Evolutionary conservation across 1,284 basidiomycete species (phyloP), one percentile per base, ranked within the genome.

Genomic region (Cryptococcus jaspeensis): DNA sequence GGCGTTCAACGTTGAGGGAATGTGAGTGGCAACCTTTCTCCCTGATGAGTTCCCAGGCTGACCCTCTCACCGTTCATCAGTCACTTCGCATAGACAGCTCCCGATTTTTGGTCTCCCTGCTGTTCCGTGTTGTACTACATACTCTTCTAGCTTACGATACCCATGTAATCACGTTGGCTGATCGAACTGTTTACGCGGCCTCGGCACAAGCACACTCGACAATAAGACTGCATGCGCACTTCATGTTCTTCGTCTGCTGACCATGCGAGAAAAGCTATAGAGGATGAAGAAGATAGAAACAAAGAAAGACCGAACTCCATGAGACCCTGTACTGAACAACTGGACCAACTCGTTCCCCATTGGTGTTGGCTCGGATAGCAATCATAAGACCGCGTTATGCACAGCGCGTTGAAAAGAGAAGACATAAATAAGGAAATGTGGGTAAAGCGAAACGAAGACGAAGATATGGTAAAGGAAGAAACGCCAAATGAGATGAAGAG

Each of bases 1-100:
- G 4, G 62, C 67, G 42, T 75, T 75, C 69, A 75, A 75, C 50
- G 58, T 67, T 18, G 58, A 67, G 38, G 72, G 72, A 55, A 66
- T 75, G 73, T 73, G 50, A 70, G 73, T 70, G 13, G 15, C 18
- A 47, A 22, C 28, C 41, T 37, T 12, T 28, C 25, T 28, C 11
- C 35, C 2, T 36, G 23, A 16, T 35, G 5, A 12, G 12, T 13
- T 8, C 8, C 20, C 28, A 9, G 6, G 41, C 49, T 61, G 39
- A 44, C 44, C 15, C 16, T 12, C 38, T 38, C 28, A 25, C 42
- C 39, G 5, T 45, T 28, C 18, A 6, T 5, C 25, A 59, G 58
- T 36, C 58, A 59, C 37, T 59, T 59, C 28, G 58, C 58, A 11
- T 59, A 49, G 44, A 23, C 28, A 9, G 22, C 20, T 8, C 9